Conservation (phyloP, 495 filamentous ascomycete genomes). For the Penicillium ochrochloron region DNA sequence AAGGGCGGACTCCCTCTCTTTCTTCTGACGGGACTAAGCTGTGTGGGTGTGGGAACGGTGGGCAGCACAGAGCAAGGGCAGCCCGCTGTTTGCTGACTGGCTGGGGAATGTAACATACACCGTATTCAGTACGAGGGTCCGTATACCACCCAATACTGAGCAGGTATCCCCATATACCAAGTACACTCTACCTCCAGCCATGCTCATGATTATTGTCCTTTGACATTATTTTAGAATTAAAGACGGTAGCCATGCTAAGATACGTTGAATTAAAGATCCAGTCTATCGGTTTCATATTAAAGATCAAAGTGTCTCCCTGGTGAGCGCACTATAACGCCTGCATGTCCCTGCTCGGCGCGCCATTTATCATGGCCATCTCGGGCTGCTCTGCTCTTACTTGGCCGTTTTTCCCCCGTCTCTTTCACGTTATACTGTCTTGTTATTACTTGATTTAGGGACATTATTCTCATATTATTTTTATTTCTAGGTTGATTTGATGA, state of each 20-base stretch:
- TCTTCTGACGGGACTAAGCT: constrained; percentile 28
- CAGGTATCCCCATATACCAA: too few species aligned
- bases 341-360: not conserved
- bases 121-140: not conserved
- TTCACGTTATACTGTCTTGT: not conserved
- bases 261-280: too few species aligned
- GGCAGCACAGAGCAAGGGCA: constrained; percentile 25
- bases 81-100: constrained; percentile 28
- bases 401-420: not conserved
- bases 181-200: too few species aligned
- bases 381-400: not conserved
- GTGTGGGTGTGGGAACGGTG: constrained; percentile 34
- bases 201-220: too few species aligned
- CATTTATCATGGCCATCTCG: not conserved
- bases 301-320: not conserved
- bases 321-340: not conserved
- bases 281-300: too few species aligned
- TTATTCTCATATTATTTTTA: not conserved
- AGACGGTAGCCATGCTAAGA: too few species aligned
- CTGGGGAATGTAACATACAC: constrained; percentile 27
- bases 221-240: too few species aligned
- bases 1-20: constrained; percentile 49
- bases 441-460: not conserved
- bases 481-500: not conserved
- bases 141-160: not conserved